A percentile compares a stretch with the other conserved stretches of the same genome.
These are phyloP conservation scores for Penicillium psychrosexuale DNA, from an alignment of 2,329 filamentous ascomycete genomes.

Conservation along the genomic window DNA sequence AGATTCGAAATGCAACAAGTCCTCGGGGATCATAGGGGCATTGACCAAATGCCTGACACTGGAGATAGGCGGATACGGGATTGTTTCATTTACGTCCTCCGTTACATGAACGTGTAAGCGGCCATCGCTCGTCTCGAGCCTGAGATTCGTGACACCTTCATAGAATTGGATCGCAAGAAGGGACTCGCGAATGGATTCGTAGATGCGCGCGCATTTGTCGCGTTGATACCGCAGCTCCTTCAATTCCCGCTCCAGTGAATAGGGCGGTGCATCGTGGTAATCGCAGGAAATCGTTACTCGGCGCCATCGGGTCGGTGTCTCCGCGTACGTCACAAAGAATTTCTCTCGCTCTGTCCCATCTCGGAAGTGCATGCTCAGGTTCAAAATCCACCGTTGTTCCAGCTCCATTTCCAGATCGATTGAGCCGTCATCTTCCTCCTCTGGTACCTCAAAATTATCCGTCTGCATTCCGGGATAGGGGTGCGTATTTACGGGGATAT, in stretches of 20 bases:
- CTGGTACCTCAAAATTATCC: background rate
- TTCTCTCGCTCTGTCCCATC: conserved; percentile 92
- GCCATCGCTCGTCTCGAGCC: conserved; percentile 82
- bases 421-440: conserved; percentile 29
- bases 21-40: conserved; percentile 59
- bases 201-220: conserved; percentile 89
- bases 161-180: conserved; percentile 94
- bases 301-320: conserved; percentile 74
- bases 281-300: conserved; percentile 91
- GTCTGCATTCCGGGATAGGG: conserved; percentile 18
- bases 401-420: conserved; percentile 70
- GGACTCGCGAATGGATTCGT: conserved; percentile 89
- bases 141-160: conserved; percentile 91
- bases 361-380: conserved; percentile 96
- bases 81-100: conserved; percentile 95
- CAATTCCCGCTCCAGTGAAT: conserved; percentile 83
- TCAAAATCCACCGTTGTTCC: conserved; percentile 88
- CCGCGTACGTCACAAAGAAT: conserved; percentile 94
- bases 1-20: conserved; percentile 76
- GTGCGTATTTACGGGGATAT: conserved; percentile 28
- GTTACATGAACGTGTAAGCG: conserved; percentile 93
- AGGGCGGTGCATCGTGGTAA: conserved; percentile 74
- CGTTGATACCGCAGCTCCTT: conserved; percentile 75
- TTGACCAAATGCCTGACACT: conserved; percentile 67
- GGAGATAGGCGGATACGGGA: conserved; percentile 72